These are phyloP conservation scores for Choricystis sp. DNA, from an alignment of 139 green algal species.

Conservation along the genomic window DNA sequence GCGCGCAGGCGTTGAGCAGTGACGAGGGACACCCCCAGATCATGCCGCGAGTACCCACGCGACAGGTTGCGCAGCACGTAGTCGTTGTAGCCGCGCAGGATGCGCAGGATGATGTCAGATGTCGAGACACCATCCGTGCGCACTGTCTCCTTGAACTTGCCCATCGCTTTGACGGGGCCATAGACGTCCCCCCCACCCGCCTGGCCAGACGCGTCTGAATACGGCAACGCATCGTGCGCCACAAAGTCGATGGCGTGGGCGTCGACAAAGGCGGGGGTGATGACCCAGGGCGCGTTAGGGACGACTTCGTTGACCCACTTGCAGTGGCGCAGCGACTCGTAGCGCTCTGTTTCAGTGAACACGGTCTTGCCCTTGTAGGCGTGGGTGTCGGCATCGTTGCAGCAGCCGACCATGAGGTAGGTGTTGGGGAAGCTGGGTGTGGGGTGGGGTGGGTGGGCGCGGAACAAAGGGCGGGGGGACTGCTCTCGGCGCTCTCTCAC, in stretches of 20 bases:
- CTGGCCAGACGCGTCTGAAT: conserved; percentile 47
- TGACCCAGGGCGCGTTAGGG: conserved; percentile 65
- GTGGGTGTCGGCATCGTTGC: conserved; percentile 61
- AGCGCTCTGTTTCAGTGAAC: conserved; percentile 67
- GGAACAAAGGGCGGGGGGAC: neutral
- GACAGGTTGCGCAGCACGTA: conserved; percentile 82
- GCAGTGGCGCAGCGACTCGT: conserved; percentile 73
- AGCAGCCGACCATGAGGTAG: conserved; percentile 69
- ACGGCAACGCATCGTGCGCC: conserved; percentile 77
- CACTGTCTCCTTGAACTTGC: conserved; percentile 66
- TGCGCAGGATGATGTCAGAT: conserved; percentile 78
- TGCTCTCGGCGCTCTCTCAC: neutral
- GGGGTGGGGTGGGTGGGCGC: neutral
- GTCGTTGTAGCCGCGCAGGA: conserved; percentile 79
- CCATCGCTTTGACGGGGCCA: conserved; percentile 51
- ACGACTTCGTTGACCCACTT: conserved; percentile 87
- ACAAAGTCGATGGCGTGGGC: conserved; percentile 78
- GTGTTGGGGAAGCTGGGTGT: conserved; percentile 58
- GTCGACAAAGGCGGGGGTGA: conserved; percentile 69
- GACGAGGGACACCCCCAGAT: conserved; percentile 40
- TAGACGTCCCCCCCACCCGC: conserved; percentile 28
- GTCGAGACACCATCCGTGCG: conserved; percentile 79
- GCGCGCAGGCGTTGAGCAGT: conserved; percentile 44
- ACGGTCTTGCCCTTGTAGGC: conserved; percentile 83
- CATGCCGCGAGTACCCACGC: conserved; percentile 63